Percentiles rank a stretch among this genome's conserved stretches.
Conservation (phyloP, 2,329 filamentous ascomycete genomes). For the Pseudogymnoascus sp. region DNA sequence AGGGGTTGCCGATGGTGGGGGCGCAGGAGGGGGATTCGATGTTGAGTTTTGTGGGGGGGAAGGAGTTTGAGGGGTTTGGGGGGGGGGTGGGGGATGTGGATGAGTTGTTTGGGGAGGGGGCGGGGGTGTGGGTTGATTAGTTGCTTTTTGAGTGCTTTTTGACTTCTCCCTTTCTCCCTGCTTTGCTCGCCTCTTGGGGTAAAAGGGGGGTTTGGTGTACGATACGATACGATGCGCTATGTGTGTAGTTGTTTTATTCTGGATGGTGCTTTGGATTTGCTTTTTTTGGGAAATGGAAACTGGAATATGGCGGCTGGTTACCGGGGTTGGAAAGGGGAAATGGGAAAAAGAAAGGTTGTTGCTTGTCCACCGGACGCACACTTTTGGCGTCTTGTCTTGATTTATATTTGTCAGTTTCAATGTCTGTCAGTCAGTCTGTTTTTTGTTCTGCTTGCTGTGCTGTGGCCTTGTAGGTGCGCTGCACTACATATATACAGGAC, state of each 20-base stretch:
- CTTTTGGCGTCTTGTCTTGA: neutral
- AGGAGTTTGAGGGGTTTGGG: constrained; percentile 1
- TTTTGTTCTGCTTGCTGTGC: neutral
- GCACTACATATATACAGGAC: neutral
- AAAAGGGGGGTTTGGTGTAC: neutral
- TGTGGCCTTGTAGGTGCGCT: neutral
- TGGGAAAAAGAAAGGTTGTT: neutral
- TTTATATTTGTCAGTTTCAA: neutral
- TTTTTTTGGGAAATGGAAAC: neutral
- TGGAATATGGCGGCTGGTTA: neutral
- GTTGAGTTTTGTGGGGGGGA: neutral
- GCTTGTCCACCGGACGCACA: neutral
- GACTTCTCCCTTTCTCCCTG: neutral
- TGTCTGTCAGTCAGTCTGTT: neutral
- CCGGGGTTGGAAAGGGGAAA: neutral
- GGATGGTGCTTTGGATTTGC: neutral
- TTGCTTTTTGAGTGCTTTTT: neutral
- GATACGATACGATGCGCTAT: neutral
- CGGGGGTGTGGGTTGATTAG: neutral
- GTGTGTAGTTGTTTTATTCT: neutral
- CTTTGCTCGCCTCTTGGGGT: neutral
- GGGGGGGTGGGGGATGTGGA: neutral
- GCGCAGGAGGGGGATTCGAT: neutral
- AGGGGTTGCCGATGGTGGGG: neutral
- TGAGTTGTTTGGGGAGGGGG: neutral